phyloP scores from a whole-genome alignment of 352 stramenopile species.

The Pythium brachiatum region DNA sequence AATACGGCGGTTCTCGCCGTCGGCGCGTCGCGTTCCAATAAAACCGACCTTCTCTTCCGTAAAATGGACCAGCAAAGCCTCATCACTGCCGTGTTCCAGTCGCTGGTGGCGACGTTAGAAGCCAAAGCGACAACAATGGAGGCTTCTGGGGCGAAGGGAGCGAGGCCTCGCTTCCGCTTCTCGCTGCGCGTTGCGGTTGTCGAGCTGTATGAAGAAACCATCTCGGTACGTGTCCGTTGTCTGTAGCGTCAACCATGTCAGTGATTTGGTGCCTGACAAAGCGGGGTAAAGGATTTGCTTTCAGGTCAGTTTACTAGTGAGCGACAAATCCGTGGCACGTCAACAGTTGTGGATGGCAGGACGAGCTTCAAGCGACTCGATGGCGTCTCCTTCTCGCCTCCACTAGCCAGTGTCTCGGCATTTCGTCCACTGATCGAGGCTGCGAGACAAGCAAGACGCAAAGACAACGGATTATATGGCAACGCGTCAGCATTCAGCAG shows the following conservation, averaged over 20 bases:
- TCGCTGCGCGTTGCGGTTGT: conserved; percentile 43
- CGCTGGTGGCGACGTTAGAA: conserved; percentile 31
- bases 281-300: conserved; percentile 14
- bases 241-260: no score
- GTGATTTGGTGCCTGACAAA: no score
- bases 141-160: not conserved
- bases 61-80: conserved; percentile 31
- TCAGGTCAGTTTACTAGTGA: not conserved
- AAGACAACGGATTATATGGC: conserved; percentile 37
- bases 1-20: conserved; percentile 44
- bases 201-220: conserved; percentile 57
- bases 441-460: conserved; percentile 28
- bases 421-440: conserved; percentile 33
- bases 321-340: not conserved
- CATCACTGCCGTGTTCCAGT: conserved; percentile 31
- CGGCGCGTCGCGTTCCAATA: conserved; percentile 37
- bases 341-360: conserved; percentile 5
- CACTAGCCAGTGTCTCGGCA: conserved; percentile 22
- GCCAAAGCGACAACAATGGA: conserved; percentile 23
- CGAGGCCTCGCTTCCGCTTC: conserved; percentile 26
- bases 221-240: conserved; percentile 31
- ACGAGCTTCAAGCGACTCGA: conserved; percentile 23
- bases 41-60: conserved; percentile 39
- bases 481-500: conserved; percentile 46
- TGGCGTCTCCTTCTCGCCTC: conserved; percentile 25